Base-by-base conservation (phyloP, 345 rosid species). In the Lumnitzera racemosa region DNA sequence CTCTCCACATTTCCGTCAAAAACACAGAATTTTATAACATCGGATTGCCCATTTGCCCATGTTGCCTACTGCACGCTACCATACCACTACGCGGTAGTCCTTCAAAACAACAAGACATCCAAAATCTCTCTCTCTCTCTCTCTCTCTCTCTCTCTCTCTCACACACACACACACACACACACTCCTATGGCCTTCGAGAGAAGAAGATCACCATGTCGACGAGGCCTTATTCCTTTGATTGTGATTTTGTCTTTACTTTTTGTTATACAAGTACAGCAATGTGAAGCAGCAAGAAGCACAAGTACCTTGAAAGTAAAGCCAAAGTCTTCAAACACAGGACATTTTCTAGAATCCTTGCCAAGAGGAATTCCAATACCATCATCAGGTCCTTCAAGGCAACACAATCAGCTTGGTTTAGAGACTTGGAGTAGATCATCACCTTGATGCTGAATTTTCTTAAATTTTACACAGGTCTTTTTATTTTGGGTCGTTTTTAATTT, bases 381-480 rank as follows among this genome's bases (percentile, higher is more conserved):
- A 61, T 91, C 98, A 47, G 98, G 85, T 61, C 98, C 98, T 61
- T 91, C 98, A 58, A 75, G 95, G 74, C 86, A 84, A 67, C 96
- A 89, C 78, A 91, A 91, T 62, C 90, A 70, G 62, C 80, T 91
- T 76, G 98, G 96, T 65, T 74, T 80, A 53, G 75, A 86, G 61
- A 76, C 68, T 64, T 82, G 86, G 78, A 78, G 72, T 72, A 84
- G 79, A 53, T 82, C 88, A 23, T 75, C 72, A 77, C 54, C 15
- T 56, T 25, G 47, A 20, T 3, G 7, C 5, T 6, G 7, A 3
- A 6, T 29, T 29, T 29, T 29, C 36, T 3, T 29, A 29, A 6
- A 3, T 3, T 29, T 29, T 29, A 29, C 36, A 29, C 36, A 29
- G 36, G 36, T 29, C 36, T 29, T 29, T 29, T 29, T 29, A 6